phyloP scores from a whole-genome alignment of 768 basidiomycete genomes.

The Agaricus subrufescens region DNA sequence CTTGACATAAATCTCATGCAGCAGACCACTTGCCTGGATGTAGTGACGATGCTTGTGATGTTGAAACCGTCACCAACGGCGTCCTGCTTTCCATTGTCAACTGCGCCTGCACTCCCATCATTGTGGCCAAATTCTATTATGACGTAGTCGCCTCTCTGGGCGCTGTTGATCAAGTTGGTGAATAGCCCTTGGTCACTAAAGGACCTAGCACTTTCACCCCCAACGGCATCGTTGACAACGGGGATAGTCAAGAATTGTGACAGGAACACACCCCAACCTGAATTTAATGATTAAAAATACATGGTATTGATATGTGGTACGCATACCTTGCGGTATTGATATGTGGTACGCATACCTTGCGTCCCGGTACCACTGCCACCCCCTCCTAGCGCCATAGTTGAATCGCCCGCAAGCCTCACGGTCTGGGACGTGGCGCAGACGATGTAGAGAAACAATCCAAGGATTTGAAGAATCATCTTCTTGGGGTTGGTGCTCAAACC shows the following conservation, averaged over 20 bases:
- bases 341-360: not conserved
- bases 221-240: slow-evolving; percentile 42
- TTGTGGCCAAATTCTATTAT: slow-evolving; percentile 48
- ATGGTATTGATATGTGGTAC: not conserved
- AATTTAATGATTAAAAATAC: not conserved
- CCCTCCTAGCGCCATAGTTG: slow-evolving; percentile 33
- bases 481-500: not conserved
- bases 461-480: not conserved
- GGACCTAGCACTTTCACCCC: slow-evolving; percentile 40
- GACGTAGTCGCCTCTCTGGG: slow-evolving; percentile 36
- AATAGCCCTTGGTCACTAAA: slow-evolving; percentile 45
- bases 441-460: not conserved
- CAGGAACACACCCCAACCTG: slow-evolving; percentile 43
- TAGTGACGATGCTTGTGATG: slow-evolving; percentile 30
- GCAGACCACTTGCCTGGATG: slow-evolving; percentile 23
- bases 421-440: slow-evolving; percentile 20
- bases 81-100: slow-evolving; percentile 38
- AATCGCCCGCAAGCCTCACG: slow-evolving; percentile 39
- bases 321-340: not conserved
- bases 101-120: slow-evolving; percentile 31
- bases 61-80: slow-evolving; percentile 35
- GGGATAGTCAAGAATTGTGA: slow-evolving; percentile 35
- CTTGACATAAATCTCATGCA: not conserved
- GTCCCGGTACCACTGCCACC: slow-evolving; percentile 21
- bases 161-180: slow-evolving; percentile 32